phyloP scores from a whole-genome alignment of 108 stramenopile genomes.

The Skeletonema marinoi region DNA sequence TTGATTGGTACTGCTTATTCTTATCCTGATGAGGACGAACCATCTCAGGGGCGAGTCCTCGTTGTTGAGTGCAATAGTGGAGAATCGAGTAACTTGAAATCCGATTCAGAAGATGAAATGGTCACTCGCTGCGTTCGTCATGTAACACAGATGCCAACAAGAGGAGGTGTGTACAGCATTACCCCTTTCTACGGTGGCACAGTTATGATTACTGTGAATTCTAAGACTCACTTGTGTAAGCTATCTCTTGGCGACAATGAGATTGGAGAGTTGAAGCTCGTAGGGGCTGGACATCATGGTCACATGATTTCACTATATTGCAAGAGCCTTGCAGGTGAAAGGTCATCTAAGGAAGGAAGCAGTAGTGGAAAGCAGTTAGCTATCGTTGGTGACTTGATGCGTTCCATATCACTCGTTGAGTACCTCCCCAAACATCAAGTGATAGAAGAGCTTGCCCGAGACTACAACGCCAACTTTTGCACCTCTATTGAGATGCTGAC shows the following conservation, averaged over 20 bases:
- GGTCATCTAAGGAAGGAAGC: neutral
- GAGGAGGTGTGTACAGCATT: constrained; percentile 81
- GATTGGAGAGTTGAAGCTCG: constrained; percentile 42
- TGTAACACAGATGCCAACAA: constrained; percentile 69
- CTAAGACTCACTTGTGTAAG: constrained; percentile 72
- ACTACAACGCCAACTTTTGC: constrained; percentile 95
- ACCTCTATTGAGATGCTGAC: constrained; percentile 94
- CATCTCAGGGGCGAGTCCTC: constrained; percentile 75
- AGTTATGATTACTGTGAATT: constrained; percentile 75
- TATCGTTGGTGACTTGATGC: constrained; percentile 97
- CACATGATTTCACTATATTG: constrained; percentile 94
- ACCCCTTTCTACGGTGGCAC: constrained; percentile 78
- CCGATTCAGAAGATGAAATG: constrained; percentile 19
- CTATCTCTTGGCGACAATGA: constrained; percentile 50
- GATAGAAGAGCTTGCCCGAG: constrained; percentile 91
- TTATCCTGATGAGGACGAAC: constrained; percentile 92
- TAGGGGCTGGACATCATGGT: constrained; percentile 90
- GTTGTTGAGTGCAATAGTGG: constrained; percentile 77
- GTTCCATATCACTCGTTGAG: constrained; percentile 90
- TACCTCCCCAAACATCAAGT: constrained; percentile 82
- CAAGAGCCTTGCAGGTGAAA: constrained; percentile 60
- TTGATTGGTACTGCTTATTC: constrained; percentile 94
- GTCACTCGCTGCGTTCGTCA: constrained; percentile 49
- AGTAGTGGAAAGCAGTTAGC: constrained; percentile 71
- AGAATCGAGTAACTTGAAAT: constrained; percentile 19